Base-by-base conservation (phyloP, 2,329 filamentous ascomycete species). In the Rhynchosporium secalis region DNA sequence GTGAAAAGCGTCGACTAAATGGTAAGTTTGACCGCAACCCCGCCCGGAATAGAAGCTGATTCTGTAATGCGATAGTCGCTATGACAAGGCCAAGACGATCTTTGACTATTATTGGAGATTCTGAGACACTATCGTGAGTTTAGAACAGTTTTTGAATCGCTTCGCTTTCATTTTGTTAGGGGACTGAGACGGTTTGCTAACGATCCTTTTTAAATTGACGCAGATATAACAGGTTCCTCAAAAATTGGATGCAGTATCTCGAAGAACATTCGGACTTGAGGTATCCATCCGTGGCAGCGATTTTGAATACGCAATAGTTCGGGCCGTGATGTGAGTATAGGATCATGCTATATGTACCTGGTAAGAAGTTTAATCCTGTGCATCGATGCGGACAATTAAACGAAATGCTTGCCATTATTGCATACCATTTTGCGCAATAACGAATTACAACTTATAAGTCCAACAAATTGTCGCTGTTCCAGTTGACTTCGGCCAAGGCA, bases 51-150 rank as follows among this genome's bases (percentile, higher is more conserved):
- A 20, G 57, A 45, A 45, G 49, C 63, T 66, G 62, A 63, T 29
- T 47, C 29, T 59, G 43, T 33, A 56, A 61, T 46, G 28, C 57
- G 65, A 59, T 70, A 96, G 93, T 98, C 70, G 94, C 95, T 58
- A 98, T 99, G 93, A 99, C 95, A 65, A 86, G 95, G 68, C 92
- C 95, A 5, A 94, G 90, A 78, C 85, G 95, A 69, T 94, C 95
- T 73, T 81, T 99, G 48, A 95, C 91, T 66, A 84, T 99, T 20
- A 89, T 97, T 71, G 95, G 94, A 49, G 95, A 99, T 76, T 95
- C 92, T 63, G 95, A 97, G 75, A 98, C 94, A 3, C 96, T 60
- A 87, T 88, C 76, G 87, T 96, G 80, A 84, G 90, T 86, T 63
- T 56, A 56, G 52, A 26, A 15, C 36, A 43, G n/a, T n/a, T 48